Base-by-base conservation (phyloP, 2,329 filamentous ascomycete genomes). In the Penicillium sp. region DNA sequence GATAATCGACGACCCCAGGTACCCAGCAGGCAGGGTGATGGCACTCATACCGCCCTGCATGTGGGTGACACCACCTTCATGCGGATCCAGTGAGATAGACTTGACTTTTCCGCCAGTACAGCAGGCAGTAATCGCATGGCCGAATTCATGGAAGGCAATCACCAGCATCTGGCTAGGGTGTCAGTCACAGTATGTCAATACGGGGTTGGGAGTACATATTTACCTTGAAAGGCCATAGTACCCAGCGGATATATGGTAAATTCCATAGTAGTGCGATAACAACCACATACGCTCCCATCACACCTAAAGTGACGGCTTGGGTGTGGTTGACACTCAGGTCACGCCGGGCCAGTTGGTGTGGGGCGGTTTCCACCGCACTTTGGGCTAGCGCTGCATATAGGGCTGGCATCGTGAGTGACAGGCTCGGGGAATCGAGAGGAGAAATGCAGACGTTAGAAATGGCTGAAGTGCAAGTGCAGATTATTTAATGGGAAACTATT, bases 181-280 rank as follows among this genome's bases (percentile, higher is more conserved):
- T 65, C 39, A 59, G 37, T 42, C 39, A 8, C 18, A n/a, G 24
- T 38, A 4, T 8, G 39, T 42, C 20, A 31, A 40, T 11, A 20
- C 43, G 4, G 5, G 20, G n/a, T 2, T 13, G 5, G n/a, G 34
- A 49, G 29, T 32, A n/a, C n/a, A n/a, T n/a, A 58, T 70, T 61
- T 70, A 89, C 86, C 77, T 92, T 92, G 78, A 92, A 92, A 4
- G 89, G 89, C 89, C 89, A 92, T 35, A 92, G 76, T 1, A 87
- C 80, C 80, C 85, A 88, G 54, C 84, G 81, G n/a, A 92, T 74
- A 71, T 90, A 90, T 1, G 89, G 89, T 1, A 92, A 72, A 74
- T 92, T 92, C 89, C 89, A 92, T 4, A 92, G 77, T 40, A 92
- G 78, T 5, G 88, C 88, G 61, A 92, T 92, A 45, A 81, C 81